A percentile compares a stretch with the other conserved stretches of the same genome.
These are phyloP conservation scores for Rubus parviflorus DNA, from an alignment of 306 rosid genomes.

Conservation along the genomic window DNA sequence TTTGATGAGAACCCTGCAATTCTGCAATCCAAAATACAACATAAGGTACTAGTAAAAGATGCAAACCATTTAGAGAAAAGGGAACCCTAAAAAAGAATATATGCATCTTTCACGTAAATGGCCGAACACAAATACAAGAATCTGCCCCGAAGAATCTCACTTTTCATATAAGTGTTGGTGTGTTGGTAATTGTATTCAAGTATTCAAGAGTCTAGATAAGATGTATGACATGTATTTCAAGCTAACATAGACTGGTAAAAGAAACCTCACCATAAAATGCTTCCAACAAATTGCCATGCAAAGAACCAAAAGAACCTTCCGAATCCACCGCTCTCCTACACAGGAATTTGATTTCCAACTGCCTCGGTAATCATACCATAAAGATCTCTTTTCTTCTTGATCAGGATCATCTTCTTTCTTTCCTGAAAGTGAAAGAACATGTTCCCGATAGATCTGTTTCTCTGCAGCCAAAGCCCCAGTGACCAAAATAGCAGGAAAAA, in stretches of 20 bases:
- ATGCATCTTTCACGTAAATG: not conserved
- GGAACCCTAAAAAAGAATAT: not conserved
- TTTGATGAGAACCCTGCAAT: constrained; percentile 71
- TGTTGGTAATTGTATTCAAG: not conserved
- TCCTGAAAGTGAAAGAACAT: constrained; percentile 45
- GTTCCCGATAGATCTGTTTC: constrained; percentile 53
- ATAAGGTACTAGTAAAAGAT: not conserved
- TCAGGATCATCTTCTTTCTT: constrained; percentile 78
- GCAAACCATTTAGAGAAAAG: not conserved
- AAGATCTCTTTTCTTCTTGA: constrained; percentile 25
- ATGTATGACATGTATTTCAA: not conserved
- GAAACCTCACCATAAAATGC: constrained; percentile 75
- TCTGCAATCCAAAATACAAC: constrained; percentile 39
- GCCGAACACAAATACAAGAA: no score
- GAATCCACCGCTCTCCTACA: constrained; percentile 53
- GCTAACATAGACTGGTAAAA: constrained; percentile 10
- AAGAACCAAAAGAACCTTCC: constrained; percentile 50
- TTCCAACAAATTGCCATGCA: constrained; percentile 72
- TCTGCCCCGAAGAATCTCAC: no score
- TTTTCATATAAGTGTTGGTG: no score
- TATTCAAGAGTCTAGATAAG: not conserved
- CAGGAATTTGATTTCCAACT: constrained; percentile 26
- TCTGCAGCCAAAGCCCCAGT: constrained; percentile 58
- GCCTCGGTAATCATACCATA: constrained; percentile 28
- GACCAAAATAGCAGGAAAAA: constrained; percentile 69